phyloP scores from a whole-genome alignment of 331 rosid species.

The Rosa hybrid region DNA sequence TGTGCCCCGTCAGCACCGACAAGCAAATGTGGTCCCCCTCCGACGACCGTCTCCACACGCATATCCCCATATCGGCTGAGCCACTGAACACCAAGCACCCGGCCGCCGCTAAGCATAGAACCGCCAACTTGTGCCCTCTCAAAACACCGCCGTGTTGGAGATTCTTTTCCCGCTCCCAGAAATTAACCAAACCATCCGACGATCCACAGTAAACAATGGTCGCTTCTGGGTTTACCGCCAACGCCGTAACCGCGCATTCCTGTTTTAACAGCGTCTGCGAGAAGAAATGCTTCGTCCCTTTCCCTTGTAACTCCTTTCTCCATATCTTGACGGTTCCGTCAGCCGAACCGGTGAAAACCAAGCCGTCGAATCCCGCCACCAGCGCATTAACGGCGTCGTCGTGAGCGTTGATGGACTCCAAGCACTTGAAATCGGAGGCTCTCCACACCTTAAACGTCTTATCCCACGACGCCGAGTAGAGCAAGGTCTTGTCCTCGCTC shows the following conservation, averaged over 20 bases:
- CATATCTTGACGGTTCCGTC: conserved; percentile 79
- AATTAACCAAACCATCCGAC: conserved; percentile 73
- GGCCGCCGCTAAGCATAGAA: conserved; percentile 58
- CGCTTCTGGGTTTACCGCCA: conserved; percentile 43
- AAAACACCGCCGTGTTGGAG: conserved; percentile 51
- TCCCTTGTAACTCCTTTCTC: conserved; percentile 76
- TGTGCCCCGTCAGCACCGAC: conserved; percentile 51
- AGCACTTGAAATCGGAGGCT: conserved; percentile 63
- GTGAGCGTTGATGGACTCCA: conserved; percentile 75
- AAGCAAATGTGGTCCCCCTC: conserved; percentile 52
- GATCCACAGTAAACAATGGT: conserved; percentile 54
- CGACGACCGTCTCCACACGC: conserved; percentile 62
- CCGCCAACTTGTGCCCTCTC: conserved; percentile 68
- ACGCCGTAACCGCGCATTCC: conserved; percentile 68
- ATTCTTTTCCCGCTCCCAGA: conserved; percentile 53
- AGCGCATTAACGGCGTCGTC: conserved; percentile 76
- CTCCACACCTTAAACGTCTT: conserved; percentile 82
- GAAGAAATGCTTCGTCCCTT: conserved; percentile 77
- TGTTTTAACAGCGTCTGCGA: conserved; percentile 64
- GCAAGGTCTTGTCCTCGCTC: conserved; percentile 52
- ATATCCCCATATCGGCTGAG: conserved; percentile 78
- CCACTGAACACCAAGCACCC: conserved; percentile 69
- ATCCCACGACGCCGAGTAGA: conserved; percentile 90
- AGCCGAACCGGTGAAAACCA: conserved; percentile 77
- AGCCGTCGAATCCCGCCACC: conserved; percentile 49